These are phyloP conservation scores for Haematococcus sp. DNA, from an alignment of 139 green algal species.

Conservation along the genomic window DNA sequence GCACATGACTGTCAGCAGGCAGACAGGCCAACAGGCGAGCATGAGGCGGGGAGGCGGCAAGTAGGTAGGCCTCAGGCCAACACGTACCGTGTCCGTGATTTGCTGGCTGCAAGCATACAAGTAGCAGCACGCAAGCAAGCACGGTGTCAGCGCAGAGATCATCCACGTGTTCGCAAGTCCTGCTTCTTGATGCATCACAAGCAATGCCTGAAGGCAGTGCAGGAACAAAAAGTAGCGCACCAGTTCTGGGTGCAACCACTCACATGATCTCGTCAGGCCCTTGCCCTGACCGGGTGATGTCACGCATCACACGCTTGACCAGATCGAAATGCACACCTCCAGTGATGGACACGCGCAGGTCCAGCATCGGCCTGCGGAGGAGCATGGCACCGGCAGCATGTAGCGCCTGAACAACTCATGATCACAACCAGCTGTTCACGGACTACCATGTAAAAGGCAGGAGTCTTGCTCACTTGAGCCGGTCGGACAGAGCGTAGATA, in stretches of 20 bases:
- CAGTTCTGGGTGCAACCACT: slow-evolving; percentile 57
- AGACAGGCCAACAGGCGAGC: too few relatives aligned
- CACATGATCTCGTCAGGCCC: slow-evolving; percentile 93
- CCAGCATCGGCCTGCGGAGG: slow-evolving; percentile 62
- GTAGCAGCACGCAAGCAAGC: too few relatives aligned
- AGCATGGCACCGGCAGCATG: too few relatives aligned
- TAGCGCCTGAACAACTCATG: slow-evolving; percentile 36
- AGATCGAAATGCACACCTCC: slow-evolving; percentile 98
- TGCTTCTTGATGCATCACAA: too few relatives aligned
- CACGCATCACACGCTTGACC: slow-evolving; percentile 94
- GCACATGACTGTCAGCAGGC: too few relatives aligned
- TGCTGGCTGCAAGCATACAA: slow-evolving; percentile 21
- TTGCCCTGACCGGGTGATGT: slow-evolving; percentile 91
- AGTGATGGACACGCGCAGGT: slow-evolving; percentile 86
- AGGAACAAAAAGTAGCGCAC: not conserved
- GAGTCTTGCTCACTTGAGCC: slow-evolving; percentile 45
- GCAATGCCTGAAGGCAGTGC: too few relatives aligned
- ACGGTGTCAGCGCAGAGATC: too few relatives aligned
- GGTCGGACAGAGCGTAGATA: slow-evolving; percentile 91
- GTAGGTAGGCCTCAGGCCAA: too few relatives aligned
- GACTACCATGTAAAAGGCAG: too few relatives aligned
- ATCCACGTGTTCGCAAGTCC: too few relatives aligned
- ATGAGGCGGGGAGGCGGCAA: too few relatives aligned
- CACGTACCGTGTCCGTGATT: slow-evolving; percentile 83
- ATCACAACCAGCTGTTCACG: slow-evolving; percentile 58